Evolutionary conservation across 441 rosid species (phyloP).

Genomic region (Arabidopsis hybrid): DNA sequence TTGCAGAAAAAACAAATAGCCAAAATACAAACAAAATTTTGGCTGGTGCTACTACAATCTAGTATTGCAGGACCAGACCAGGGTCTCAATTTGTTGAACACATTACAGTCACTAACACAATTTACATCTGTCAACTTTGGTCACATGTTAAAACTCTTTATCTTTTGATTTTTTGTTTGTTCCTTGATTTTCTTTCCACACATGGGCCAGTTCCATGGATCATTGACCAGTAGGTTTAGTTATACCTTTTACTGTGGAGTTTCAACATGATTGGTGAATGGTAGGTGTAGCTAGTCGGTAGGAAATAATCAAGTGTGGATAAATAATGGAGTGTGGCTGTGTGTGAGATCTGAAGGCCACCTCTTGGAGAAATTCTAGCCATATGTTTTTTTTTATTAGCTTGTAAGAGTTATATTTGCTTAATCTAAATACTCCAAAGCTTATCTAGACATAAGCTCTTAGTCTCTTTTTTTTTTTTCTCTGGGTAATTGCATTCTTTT

Average conservation of each 20-base stretch:
- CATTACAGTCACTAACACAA: slow-evolving; percentile 3
- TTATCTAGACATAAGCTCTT: slow-evolving; percentile 35
- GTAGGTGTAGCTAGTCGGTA: slow-evolving; percentile 37
- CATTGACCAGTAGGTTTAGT: slow-evolving; percentile 37
- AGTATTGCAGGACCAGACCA: slow-evolving; percentile 55
- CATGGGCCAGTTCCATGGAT: slow-evolving; percentile 25
- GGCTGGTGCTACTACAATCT: slow-evolving; percentile 44
- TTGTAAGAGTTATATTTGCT: slow-evolving; percentile 6
- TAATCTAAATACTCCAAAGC: slow-evolving; percentile 27
- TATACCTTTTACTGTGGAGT: slow-evolving; percentile 27
- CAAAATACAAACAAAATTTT: slow-evolving; percentile 35
- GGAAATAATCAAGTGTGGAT: slow-evolving; percentile 35
- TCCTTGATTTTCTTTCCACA: slow-evolving; percentile 2
- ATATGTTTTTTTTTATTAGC: slow-evolving; percentile 10
- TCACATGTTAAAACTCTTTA: not conserved
- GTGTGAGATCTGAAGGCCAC: slow-evolving; percentile 7
- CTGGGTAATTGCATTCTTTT: not conserved
- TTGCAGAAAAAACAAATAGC: slow-evolving; percentile 15
- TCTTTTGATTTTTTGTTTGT: not conserved
- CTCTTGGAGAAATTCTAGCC: slow-evolving; percentile 38
- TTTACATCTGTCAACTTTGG: slow-evolving; percentile 17
- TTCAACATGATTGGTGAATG: slow-evolving; percentile 36
- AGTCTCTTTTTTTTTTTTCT: not conserved
- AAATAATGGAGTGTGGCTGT: slow-evolving; percentile 35
- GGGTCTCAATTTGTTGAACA: slow-evolving; percentile 38